Evolutionary conservation across 768 basidiomycete genomes (phyloP).

Genomic region (Psilocybe subaeruginosa): DNA sequence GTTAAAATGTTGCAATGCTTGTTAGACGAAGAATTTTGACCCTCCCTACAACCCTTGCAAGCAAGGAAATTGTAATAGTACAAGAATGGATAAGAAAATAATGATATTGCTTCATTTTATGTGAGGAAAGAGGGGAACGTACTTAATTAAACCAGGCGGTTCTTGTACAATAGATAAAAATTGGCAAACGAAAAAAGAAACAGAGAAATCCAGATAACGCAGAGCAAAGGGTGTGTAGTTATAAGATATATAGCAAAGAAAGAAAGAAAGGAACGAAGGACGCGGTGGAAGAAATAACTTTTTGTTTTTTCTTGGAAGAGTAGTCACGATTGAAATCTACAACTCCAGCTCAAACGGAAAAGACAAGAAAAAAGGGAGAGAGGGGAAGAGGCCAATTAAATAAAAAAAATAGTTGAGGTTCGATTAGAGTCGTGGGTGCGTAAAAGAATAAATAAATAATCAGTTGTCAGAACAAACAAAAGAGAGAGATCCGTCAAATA

Average conservation of each 20-base stretch:
- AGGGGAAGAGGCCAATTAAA: background rate
- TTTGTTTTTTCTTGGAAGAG: too few species aligned
- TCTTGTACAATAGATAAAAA: background rate
- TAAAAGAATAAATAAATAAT: background rate
- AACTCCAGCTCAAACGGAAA: too few species aligned
- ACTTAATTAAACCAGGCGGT: conserved; percentile 1
- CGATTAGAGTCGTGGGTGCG: background rate
- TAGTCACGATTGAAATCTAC: too few species aligned
- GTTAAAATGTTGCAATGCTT: too few species aligned
- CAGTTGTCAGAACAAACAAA: background rate
- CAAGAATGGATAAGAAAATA: background rate
- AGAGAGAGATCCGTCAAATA: background rate
- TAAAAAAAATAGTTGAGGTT: background rate
- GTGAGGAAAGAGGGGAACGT: background rate
- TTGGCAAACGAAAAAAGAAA: background rate
- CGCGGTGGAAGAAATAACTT: background rate
- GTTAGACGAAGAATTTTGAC: too few species aligned
- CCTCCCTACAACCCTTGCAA: too few species aligned
- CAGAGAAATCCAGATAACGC: background rate
- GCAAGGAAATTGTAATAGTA: background rate
- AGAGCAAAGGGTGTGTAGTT: background rate
- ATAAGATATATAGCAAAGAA: background rate
- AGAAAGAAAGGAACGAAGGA: background rate
- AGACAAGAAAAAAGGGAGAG: background rate
- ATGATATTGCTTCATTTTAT: conserved; percentile 7